phyloP scores from a whole-genome alignment of 2,329 filamentous ascomycete genomes.

The Colletotrichum sp. region DNA sequence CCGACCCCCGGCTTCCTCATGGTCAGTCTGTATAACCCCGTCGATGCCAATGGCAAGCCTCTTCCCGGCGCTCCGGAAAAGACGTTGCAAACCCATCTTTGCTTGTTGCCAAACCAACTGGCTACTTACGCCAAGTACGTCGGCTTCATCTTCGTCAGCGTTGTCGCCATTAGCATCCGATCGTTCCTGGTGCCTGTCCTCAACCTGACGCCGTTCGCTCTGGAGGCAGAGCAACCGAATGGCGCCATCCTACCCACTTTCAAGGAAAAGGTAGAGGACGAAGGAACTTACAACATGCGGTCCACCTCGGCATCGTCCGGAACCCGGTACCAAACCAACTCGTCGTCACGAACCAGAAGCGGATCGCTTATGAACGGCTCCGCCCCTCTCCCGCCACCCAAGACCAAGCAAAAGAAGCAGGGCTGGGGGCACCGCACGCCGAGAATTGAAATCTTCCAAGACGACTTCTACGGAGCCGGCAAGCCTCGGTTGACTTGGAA shows the following conservation, averaged over 20 bases:
- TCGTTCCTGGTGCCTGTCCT: slow-evolving; percentile 63
- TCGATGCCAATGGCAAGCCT: slow-evolving; percentile 65
- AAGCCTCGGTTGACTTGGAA: slow-evolving; percentile 36
- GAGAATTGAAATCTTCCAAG: slow-evolving; percentile 58
- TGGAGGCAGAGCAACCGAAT: slow-evolving; percentile 42
- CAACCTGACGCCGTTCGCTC: slow-evolving; percentile 57
- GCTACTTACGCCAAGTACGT: slow-evolving; percentile 83
- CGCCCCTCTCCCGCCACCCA: slow-evolving; percentile 23
- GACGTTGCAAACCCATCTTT: slow-evolving; percentile 88
- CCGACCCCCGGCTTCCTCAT: slow-evolving; percentile 85
- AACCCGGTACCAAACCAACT: slow-evolving; percentile 34
- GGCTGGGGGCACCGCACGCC: slow-evolving; percentile 51
- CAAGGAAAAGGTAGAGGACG: slow-evolving; percentile 59
- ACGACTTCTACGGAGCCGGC: slow-evolving; percentile 47
- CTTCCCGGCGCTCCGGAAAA: slow-evolving; percentile 44
- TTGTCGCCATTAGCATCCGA: slow-evolving; percentile 56
- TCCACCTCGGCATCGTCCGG: slow-evolving; percentile 36
- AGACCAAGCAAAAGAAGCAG: slow-evolving; percentile 39
- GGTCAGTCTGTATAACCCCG: slow-evolving; percentile 89
- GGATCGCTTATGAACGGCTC: slow-evolving; percentile 30
- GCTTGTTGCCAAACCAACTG: slow-evolving; percentile 87
- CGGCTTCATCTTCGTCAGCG: slow-evolving; percentile 59
- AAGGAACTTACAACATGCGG: slow-evolving; percentile 34
- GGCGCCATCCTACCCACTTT: slow-evolving; percentile 48
- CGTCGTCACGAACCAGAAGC: slow-evolving; percentile 24